Conservation (phyloP, 106 monocot genomes). For the Phalaenopsis aphrodite region DNA sequence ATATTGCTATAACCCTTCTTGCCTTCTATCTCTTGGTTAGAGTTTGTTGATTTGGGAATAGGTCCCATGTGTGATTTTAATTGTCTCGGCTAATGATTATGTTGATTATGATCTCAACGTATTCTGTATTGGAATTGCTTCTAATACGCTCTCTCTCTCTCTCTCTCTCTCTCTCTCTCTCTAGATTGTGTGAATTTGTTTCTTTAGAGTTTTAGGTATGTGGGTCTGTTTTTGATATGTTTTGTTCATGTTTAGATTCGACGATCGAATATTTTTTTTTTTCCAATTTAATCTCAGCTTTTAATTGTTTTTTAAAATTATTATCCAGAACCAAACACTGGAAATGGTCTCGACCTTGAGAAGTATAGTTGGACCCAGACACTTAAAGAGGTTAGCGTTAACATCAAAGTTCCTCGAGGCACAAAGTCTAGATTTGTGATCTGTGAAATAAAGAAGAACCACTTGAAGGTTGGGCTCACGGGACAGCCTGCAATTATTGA, state of each 20-base stretch:
- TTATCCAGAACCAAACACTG: constrained; percentile 65
- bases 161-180: background rate
- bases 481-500: constrained; percentile 78
- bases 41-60: too few species aligned
- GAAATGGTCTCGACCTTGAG: constrained; percentile 89
- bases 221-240: background rate
- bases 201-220: background rate
- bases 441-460: constrained; percentile 89
- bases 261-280: background rate
- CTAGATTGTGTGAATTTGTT: background rate
- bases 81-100: too few species aligned
- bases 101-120: too few species aligned
- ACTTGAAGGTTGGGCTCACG: constrained; percentile 86
- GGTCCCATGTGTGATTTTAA: too few species aligned
- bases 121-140: background rate
- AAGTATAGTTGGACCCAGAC: constrained; percentile 90
- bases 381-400: constrained; percentile 72
- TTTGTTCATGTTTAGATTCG: background rate
- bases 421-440: constrained; percentile 70
- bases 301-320: background rate
- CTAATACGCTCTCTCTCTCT: background rate
- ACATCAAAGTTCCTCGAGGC: constrained; percentile 65
- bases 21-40: too few species aligned
- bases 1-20: too few species aligned
- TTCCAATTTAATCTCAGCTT: background rate